These are phyloP conservation scores for Rubroboletus pulcherrimus DNA, from an alignment of 768 basidiomycete genomes.

Conservation along the genomic window DNA sequence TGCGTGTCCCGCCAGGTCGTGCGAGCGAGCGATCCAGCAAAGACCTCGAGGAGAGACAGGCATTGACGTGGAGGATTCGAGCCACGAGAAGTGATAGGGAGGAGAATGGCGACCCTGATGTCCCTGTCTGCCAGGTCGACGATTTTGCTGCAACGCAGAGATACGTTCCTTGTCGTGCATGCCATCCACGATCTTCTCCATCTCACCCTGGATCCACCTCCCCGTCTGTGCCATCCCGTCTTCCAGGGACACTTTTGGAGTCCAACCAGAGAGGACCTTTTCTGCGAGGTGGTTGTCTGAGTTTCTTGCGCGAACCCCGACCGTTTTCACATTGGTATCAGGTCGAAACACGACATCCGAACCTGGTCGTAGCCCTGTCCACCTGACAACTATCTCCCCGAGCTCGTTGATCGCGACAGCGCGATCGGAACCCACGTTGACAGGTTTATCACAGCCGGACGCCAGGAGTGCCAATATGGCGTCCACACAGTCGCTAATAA, in stretches of 20 bases:
- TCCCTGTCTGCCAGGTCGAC: constrained; percentile 34
- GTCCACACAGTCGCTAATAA: constrained; percentile 52
- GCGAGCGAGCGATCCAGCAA: constrained; percentile 40
- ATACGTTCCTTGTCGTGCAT: constrained; percentile 8
- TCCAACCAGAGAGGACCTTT: constrained; percentile 37
- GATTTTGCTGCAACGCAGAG: constrained; percentile 35
- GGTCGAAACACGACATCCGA: constrained; percentile 27
- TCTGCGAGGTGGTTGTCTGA: constrained; percentile 44
- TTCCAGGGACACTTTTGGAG: constrained; percentile 37
- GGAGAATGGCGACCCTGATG: constrained; percentile 47
- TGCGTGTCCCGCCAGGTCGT: constrained; percentile 47
- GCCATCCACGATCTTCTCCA: constrained; percentile 21
- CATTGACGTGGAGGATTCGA: constrained; percentile 34
- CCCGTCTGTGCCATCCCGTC: constrained; percentile 47
- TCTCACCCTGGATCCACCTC: constrained; percentile 44
- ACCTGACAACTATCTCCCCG: constrained; percentile 37
- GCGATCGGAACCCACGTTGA: constrained; percentile 53
- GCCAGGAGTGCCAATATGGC: constrained; percentile 42
- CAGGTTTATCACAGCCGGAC: constrained; percentile 33
- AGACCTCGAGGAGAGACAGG: constrained; percentile 38
- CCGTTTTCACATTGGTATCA: constrained; percentile 28
- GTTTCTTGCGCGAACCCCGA: constrained; percentile 50
- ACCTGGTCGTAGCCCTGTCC: constrained; percentile 28
- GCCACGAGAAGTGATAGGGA: constrained; percentile 56
- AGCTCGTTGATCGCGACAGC: constrained; percentile 42